Percentiles rank a stretch among this genome's conserved stretches.
Conservation (phyloP, 495 filamentous ascomycete species). For the Alectoria sarmentosa region DNA sequence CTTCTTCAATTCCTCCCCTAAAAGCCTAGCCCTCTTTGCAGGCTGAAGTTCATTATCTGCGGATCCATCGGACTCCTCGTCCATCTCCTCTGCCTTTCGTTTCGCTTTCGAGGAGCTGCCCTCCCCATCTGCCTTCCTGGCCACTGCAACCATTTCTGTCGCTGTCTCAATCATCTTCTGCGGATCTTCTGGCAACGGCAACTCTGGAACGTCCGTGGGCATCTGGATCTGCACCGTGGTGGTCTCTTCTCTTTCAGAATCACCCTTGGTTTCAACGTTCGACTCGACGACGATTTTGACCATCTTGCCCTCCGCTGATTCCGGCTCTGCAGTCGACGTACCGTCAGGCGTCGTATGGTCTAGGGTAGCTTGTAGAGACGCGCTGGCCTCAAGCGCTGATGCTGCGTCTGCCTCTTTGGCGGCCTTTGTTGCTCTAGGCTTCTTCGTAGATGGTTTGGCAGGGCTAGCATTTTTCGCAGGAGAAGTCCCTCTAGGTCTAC, state of each 20-base stretch:
- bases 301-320: constrained; percentile 42
- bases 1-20: constrained; percentile 68
- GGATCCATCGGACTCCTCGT: constrained; percentile 47
- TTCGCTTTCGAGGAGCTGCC: constrained; percentile 49
- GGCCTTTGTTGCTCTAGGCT: constrained; percentile 57
- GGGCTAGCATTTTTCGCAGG: constrained; percentile 47
- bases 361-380: constrained; percentile 43
- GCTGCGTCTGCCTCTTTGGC: constrained; percentile 44
- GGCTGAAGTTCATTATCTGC: constrained; percentile 41
- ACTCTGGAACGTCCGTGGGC: constrained; percentile 57
- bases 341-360: constrained; percentile 37
- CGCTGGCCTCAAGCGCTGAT: constrained; percentile 42
- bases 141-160: constrained; percentile 83
- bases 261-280: constrained; percentile 44
- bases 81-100: constrained; percentile 74
- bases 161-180: constrained; percentile 78
- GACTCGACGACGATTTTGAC: constrained; percentile 64
- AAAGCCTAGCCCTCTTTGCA: constrained; percentile 67
- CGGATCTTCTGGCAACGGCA: constrained; percentile 66
- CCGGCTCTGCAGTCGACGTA: constrained; percentile 28
- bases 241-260: constrained; percentile 43
- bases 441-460: constrained; percentile 55
- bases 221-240: constrained; percentile 73
- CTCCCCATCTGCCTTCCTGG: constrained; percentile 47
- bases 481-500: constrained; percentile 50